Base-by-base conservation (phyloP, 805 yeast genomes). In the Yarrowia divulgata region DNA sequence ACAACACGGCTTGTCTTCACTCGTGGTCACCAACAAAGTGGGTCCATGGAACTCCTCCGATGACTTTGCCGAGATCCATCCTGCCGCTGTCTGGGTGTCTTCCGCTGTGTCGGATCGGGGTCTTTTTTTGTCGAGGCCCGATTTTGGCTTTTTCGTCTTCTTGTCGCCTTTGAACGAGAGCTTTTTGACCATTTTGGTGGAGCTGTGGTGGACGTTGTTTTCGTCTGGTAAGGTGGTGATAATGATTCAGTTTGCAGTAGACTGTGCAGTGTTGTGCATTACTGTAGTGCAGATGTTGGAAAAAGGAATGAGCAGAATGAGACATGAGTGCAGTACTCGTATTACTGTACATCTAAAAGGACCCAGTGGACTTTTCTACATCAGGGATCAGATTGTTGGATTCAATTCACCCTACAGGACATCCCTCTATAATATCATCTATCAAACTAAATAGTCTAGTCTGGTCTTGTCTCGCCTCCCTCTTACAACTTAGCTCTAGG, bases 111-210 rank as follows among this genome's bases (percentile, higher is more conserved):
- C 52, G 1, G 52, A 6, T 42, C 64, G 8, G 16, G 52, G 42
- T 34, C 66, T 29, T 45, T 60, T 60, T 14, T 43, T 60, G 19
- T 45, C 66, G 14, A 8, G 32, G 4, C 39, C n/a, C 1, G 52
- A 13, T 19, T 60, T 60, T 2, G 42, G 13, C 42, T 60, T 60
- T 34, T 45, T 67, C 43, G 73, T 72, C 49, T 71, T 69, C 62
- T 73, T 74, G 62, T 79, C 82, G 39, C 81, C 81, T 70, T 80
- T 80, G 74, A 81, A 81, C 6, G 73, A 69, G 8, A 80, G 75
- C 49, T 77, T 77, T 8, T 80, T 75, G 5, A 79, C 81, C 83
- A 81, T 80, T 10, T 8, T 45, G 8, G 42, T 23, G 29, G 29
- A 23, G 29, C 29, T 23, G 29, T 23, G 29, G 29, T 23, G 29